phyloP scores from a whole-genome alignment of 441 rosid genomes.

The Kokia cookei region DNA sequence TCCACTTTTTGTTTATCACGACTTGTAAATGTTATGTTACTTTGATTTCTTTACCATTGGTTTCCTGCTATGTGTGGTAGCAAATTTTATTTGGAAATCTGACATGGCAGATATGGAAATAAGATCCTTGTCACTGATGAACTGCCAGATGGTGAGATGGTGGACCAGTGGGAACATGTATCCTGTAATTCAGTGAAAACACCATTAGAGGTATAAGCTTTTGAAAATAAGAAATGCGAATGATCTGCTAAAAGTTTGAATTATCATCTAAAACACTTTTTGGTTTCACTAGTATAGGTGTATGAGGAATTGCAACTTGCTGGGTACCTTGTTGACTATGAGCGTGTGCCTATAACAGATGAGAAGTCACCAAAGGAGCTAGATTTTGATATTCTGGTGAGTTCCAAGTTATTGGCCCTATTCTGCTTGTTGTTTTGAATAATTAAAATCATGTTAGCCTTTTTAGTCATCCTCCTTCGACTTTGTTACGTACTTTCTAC shows the following conservation, averaged over 20 bases:
- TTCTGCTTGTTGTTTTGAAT: not conserved
- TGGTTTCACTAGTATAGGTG: constrained; percentile 44
- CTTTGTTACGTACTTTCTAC: not conserved
- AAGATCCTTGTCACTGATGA: constrained; percentile 99
- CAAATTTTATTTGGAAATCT: constrained; percentile 19
- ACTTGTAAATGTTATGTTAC: constrained; percentile 5
- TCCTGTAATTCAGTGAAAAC: constrained; percentile 89
- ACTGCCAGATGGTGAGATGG: constrained; percentile 99
- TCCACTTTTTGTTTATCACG: constrained; percentile 4
- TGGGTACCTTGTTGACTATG: constrained; percentile 88
- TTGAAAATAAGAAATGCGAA: constrained; percentile 3
- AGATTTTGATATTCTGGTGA: constrained; percentile 88
- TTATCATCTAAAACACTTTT: constrained; percentile 14
- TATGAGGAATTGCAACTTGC: constrained; percentile 86
- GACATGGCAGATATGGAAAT: constrained; percentile 78
- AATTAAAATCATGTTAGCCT: not conserved
- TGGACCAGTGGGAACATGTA: constrained; percentile 98
- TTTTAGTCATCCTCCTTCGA: not conserved
- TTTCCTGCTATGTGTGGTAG: constrained; percentile 13
- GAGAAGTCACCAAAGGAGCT: constrained; percentile 93
- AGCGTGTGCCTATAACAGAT: constrained; percentile 96
- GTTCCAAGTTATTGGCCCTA: constrained; percentile 17
- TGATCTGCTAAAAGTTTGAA: constrained; percentile 9
- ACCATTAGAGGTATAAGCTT: constrained; percentile 65
- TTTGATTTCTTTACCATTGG: constrained; percentile 1